Conservation (phyloP, 208 protist genomes). For the Polymyxa betae region DNA sequence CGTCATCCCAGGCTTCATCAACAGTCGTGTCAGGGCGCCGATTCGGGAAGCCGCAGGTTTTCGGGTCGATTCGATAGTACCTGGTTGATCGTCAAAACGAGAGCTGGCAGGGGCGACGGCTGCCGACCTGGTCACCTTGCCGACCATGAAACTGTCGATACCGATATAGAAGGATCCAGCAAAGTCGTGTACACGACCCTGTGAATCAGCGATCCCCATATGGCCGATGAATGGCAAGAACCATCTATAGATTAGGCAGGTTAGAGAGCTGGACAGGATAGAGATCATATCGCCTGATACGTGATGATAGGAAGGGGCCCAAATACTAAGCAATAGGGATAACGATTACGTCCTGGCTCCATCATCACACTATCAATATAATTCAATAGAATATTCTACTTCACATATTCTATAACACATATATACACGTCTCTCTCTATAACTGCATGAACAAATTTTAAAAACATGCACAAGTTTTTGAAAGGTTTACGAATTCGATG, state of each 20-base stretch:
- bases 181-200: conserved; percentile 11
- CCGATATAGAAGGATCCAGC: conserved; percentile 21
- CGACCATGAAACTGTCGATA: conserved; percentile 36
- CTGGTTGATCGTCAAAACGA: conserved; percentile 15
- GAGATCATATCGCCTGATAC: not conserved
- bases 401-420: too few relatives aligned
- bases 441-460: too few relatives aligned
- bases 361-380: not conserved
- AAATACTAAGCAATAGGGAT: not conserved
- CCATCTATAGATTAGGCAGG: not conserved
- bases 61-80: conserved; percentile 46
- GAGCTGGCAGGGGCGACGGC: not conserved
- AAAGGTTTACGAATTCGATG: too few relatives aligned
- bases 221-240: conserved; percentile 24
- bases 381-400: too few relatives aligned
- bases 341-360: not conserved
- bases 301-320: conserved; percentile 9
- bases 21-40: not conserved
- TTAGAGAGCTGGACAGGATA: not conserved
- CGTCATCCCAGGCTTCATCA: not conserved
- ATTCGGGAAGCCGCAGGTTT: not conserved
- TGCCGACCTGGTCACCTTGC: not conserved
- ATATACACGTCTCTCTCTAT: too few relatives aligned
- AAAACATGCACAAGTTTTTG: too few relatives aligned
- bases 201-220: not conserved